These are phyloP conservation scores for Russula compacta DNA, from an alignment of 768 basidiomycete genomes.

Conservation along the genomic window DNA sequence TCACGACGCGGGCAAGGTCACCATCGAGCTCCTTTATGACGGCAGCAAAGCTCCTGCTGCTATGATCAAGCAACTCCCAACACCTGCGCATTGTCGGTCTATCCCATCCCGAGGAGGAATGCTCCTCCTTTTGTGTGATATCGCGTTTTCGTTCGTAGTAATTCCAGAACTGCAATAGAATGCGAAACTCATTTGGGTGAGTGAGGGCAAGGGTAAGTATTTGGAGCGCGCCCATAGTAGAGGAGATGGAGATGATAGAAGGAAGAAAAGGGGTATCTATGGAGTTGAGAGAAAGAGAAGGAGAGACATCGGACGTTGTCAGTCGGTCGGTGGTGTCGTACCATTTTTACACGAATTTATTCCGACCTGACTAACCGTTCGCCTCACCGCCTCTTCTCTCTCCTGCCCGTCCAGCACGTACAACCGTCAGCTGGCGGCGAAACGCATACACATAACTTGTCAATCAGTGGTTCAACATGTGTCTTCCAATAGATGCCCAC, in stretches of 20 bases:
- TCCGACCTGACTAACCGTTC: not conserved
- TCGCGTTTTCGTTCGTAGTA: slow-evolving; percentile 79
- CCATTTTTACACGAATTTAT: slow-evolving; percentile 7
- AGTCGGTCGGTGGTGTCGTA: slow-evolving; percentile 1
- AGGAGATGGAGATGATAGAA: not conserved
- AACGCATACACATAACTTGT: not conserved
- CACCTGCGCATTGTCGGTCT: slow-evolving; percentile 78
- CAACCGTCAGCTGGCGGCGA: not conserved
- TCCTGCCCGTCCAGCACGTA: not conserved
- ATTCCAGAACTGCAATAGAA: slow-evolving; percentile 72
- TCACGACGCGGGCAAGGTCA: slow-evolving; percentile 83
- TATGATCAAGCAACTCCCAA: slow-evolving; percentile 83
- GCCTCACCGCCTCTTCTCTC: not conserved
- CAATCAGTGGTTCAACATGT: too few species aligned
- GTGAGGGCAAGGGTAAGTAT: slow-evolving; percentile 64
- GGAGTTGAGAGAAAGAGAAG: not conserved
- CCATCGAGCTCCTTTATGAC: slow-evolving; percentile 97
- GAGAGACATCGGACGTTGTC: too few species aligned
- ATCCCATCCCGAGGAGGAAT: slow-evolving; percentile 80
- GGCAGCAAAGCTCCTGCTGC: slow-evolving; percentile 81
- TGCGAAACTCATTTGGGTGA: slow-evolving; percentile 77
- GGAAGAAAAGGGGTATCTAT: not conserved
- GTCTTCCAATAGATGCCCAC: too few species aligned
- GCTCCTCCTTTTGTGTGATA: slow-evolving; percentile 65
- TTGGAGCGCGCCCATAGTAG: slow-evolving; percentile 44